Conservation (phyloP, 2,329 filamentous ascomycete species). For the Emmonsiellopsis sp. region DNA sequence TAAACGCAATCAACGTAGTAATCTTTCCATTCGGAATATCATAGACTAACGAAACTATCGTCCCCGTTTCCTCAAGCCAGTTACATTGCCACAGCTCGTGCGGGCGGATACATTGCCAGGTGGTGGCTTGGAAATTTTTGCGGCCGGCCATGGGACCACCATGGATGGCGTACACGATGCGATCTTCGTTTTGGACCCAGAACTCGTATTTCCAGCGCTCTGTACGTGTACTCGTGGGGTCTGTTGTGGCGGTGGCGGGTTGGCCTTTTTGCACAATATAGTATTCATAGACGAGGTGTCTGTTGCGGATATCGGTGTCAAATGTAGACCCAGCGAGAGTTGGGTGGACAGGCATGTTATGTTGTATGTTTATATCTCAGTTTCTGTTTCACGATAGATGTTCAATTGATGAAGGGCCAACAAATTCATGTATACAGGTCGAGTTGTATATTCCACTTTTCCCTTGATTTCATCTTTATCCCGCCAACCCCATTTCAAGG, state of each 20-base stretch:
- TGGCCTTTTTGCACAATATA: conserved; percentile 40
- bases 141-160: conserved; percentile 52
- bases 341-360: too few species aligned
- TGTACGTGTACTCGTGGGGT: too few species aligned
- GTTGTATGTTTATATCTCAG: too few species aligned
- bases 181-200: conserved; percentile 49
- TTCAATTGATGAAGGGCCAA: too few species aligned
- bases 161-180: conserved; percentile 51
- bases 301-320: conserved; percentile 44
- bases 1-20: conserved; percentile 47
- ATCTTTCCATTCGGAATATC: conserved; percentile 44
- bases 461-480: too few species aligned
- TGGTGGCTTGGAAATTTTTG: conserved; percentile 45
- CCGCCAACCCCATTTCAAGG: too few species aligned
- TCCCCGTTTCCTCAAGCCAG: conserved; percentile 54
- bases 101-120: conserved; percentile 50
- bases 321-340: conserved; percentile 20
- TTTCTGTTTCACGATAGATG: too few species aligned
- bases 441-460: too few species aligned
- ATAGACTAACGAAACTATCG: conserved; percentile 47
- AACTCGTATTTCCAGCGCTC: conserved; percentile 55
- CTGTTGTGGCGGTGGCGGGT: conserved; percentile 33
- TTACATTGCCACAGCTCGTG: conserved; percentile 53
- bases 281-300: conserved; percentile 52
- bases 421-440: too few species aligned